Base-by-base conservation (phyloP, 371 early-diverging fungal species). In the Parasitella parasitica region DNA sequence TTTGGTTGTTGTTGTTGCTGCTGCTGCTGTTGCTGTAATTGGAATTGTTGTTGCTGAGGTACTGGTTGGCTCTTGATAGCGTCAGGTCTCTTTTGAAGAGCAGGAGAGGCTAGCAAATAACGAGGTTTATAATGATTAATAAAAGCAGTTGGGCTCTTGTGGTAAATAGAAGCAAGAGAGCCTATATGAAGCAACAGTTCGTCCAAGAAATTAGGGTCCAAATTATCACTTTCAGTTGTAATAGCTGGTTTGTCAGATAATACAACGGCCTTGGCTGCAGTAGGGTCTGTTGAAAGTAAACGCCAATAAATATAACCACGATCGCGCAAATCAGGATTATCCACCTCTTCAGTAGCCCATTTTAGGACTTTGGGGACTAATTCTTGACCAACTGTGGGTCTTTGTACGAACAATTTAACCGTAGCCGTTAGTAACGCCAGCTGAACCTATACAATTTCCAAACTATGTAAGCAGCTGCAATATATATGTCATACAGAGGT, bases 261-360 rank as follows among this genome's bases (percentile, higher is more conserved):
- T 1, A 94, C 90, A 24, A 91, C 77, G 43, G 87, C 86, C 82
- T 86, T 90, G 27, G 88, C 88, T 6, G 85, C 86, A 34, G 83
- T 75, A 28, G 97, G 97, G 68, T 94, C 93, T 4, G 94, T 91
- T 5, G 96, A 95, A 16, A 99, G 76, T 55, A 99, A 76, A 35
- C 98, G 83, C 97, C 98, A 97, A 75, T 99, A 99, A 56, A 99
- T 92, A 67, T 92, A 97, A 8, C 96, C 98, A 38, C 99, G 88
- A 71, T 99, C 99, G 52, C 99, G 88, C 52, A 98, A 86, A 74
- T 98, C 98, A 5, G 99, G 97, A 75, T 97, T 96, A 60, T 96
- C 98, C 12, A 87, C 86, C 32, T 90, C 90, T 65, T 97, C 93
- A 11, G 98, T 97, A 1, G 96, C 97, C 75, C 87, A 88, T 74